Evolutionary conservation across 31 red algal species (phyloP).

Genomic region (Asparagopsis taxiformis): DNA sequence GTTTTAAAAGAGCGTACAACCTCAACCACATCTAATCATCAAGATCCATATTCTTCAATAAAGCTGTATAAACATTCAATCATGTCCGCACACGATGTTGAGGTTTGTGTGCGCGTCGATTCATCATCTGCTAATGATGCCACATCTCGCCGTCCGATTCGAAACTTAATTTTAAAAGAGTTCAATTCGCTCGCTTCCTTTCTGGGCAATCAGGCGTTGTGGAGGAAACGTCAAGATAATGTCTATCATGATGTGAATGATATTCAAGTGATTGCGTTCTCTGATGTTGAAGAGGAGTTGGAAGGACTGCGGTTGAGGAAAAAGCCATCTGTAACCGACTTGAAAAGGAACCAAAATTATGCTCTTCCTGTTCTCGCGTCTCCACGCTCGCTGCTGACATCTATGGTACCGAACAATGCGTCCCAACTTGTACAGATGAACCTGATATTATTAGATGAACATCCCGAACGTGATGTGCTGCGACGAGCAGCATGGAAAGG

Average conservation of each 20-base stretch:
- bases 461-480: slow-evolving; percentile 17
- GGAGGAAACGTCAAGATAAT: neutral
- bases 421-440: slow-evolving; percentile 44
- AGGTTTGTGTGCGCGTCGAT: too few species aligned
- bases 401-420: slow-evolving; percentile 29
- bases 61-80: too few species aligned
- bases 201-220: slow-evolving; percentile 3
- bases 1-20: too few species aligned
- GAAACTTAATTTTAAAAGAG: slow-evolving; percentile 3
- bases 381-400: slow-evolving; percentile 10
- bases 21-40: too few species aligned
- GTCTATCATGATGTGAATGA: neutral
- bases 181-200: slow-evolving; percentile 6
- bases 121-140: neutral
- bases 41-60: too few species aligned
- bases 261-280: slow-evolving; percentile 10
- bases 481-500: slow-evolving; percentile 68
- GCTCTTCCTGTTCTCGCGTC: slow-evolving; percentile 1
- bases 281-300: slow-evolving; percentile 19
- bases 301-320: too few species aligned
- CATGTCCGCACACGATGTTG: too few species aligned
- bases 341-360: neutral
- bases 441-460: slow-evolving; percentile 37
- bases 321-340: neutral
- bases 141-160: neutral